A percentile compares a stretch with the other conserved stretches of the same genome.
phyloP scores from a whole-genome alignment of 2,329 filamentous ascomycete genomes.

The Cyclaneusma minus region DNA sequence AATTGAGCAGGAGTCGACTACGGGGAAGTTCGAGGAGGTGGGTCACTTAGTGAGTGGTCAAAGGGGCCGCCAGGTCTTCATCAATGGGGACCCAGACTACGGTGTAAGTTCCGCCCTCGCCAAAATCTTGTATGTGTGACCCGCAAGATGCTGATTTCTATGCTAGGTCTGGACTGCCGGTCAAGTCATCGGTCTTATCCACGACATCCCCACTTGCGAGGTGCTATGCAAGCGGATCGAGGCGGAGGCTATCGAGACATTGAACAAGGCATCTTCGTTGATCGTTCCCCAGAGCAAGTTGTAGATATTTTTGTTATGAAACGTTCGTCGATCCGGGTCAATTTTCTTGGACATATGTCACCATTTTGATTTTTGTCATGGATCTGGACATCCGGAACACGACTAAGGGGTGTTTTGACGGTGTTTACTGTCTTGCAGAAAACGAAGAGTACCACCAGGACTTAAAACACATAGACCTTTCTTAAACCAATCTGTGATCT shows the following conservation, averaged over 20 bases:
- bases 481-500: too few relatives aligned
- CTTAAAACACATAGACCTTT: too few relatives aligned
- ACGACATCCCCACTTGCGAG: slow-evolving; percentile 66
- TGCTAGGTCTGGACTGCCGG: slow-evolving; percentile 85
- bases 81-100: slow-evolving; percentile 79
- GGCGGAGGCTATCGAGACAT: slow-evolving; percentile 53
- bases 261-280: slow-evolving; percentile 42
- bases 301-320: too few relatives aligned
- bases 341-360: too few relatives aligned
- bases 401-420: too few relatives aligned
- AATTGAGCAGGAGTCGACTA: slow-evolving; percentile 68
- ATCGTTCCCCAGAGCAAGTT: slow-evolving; percentile 42
- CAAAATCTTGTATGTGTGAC: background rate
- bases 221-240: slow-evolving; percentile 58
- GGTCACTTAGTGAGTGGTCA: slow-evolving; percentile 79
- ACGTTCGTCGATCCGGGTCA: too few relatives aligned
- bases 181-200: slow-evolving; percentile 80
- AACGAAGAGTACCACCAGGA: too few relatives aligned
- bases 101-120: slow-evolving; percentile 45
- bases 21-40: slow-evolving; percentile 80
- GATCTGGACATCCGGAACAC: too few relatives aligned
- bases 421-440: too few relatives aligned
- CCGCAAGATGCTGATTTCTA: slow-evolving; percentile 4
- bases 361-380: too few relatives aligned
- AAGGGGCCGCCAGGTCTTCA: slow-evolving; percentile 78